Evolutionary conservation across 2,329 filamentous ascomycete species (phyloP), one percentile per base, ranked within the genome.

Genomic region (Venturiaceae sp.): DNA sequence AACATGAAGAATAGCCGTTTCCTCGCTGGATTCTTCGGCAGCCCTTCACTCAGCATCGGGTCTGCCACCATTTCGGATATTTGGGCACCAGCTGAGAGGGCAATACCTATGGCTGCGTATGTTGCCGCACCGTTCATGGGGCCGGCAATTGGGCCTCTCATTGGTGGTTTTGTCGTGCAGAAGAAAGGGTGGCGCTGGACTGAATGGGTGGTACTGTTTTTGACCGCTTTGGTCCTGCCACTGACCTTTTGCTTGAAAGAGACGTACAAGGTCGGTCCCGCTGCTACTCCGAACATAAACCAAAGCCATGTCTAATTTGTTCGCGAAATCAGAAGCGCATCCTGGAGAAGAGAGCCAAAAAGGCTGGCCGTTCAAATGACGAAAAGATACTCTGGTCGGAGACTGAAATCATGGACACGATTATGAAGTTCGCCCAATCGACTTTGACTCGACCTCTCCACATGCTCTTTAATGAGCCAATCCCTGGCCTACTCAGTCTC

Each of bases 221-320:
- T 76, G 60, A 67, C 70, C 0, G 61, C 73, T 1, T 66, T 68
- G 6, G 68, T 71, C 2, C 71, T 68, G 47, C 14, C 73, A n/a
- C 60, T 65, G 1, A 60, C 76, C 0, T 55, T 79, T 2, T 72
- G 76, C 2, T 76, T 75, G 63, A 69, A 72, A 32, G 83, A 86
- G 65, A 84, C 82, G 0, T 83, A 81, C 64, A 80, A 83, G 60
- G 72, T 82, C 44, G 16, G 16, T 13, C 11, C 21, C 9, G n/a
- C n/a, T n/a, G n/a, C n/a, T n/a, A n/a, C n/a, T n/a, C n/a, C n/a
- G n/a, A n/a, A n/a, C n/a, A n/a, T n/a, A n/a, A n/a, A n/a, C n/a
- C n/a, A n/a, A n/a, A n/a, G n/a, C n/a, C n/a, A n/a, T n/a, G n/a
- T n/a, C n/a, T n/a, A n/a, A n/a, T n/a, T n/a, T n/a, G n/a, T n/a